Percentiles rank a stretch among this genome's conserved stretches.
Evolutionary conservation across 768 basidiomycete species (phyloP).

Genomic region (Macrolepiota fuliginosa): DNA sequence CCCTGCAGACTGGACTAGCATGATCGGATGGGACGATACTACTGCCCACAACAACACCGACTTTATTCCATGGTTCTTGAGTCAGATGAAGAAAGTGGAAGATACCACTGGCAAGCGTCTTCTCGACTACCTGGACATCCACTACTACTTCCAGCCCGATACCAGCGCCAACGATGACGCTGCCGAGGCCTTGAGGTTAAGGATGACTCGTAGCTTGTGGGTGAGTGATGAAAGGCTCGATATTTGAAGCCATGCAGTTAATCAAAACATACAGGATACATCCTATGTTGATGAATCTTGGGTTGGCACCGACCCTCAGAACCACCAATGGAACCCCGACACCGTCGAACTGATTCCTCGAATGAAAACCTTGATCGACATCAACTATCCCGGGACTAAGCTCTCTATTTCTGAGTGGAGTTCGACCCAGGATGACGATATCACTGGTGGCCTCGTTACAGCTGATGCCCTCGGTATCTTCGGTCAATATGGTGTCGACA

Average conservation of each 20-base stretch:
- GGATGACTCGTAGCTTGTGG: conserved; percentile 52
- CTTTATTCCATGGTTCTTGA: conserved; percentile 56
- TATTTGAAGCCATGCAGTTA: background rate
- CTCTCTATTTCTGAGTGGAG: conserved; percentile 53
- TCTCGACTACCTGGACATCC: conserved; percentile 55
- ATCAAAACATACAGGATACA: conserved; percentile 30
- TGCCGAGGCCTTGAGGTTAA: conserved; percentile 47
- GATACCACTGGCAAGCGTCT: conserved; percentile 35
- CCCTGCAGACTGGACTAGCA: conserved; percentile 48
- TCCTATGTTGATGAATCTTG: conserved; percentile 55
- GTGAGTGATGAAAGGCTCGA: conserved; percentile 21
- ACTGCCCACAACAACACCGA: conserved; percentile 50
- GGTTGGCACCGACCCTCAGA: conserved; percentile 40
- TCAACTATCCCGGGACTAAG: conserved; percentile 53
- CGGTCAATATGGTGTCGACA: conserved; percentile 46
- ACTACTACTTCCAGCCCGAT: conserved; percentile 53
- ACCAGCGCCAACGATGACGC: conserved; percentile 51
- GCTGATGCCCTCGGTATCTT: conserved; percentile 53
- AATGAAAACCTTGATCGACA: conserved; percentile 44
- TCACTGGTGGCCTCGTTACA: conserved; percentile 51
- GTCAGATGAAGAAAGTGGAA: conserved; percentile 41
- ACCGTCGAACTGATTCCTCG: conserved; percentile 46
- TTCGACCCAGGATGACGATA: conserved; percentile 45
- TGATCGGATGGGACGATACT: conserved; percentile 45
- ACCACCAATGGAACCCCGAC: conserved; percentile 45